These are phyloP conservation scores for Clarireedia paspali DNA, from an alignment of 2,329 filamentous ascomycete species.

Conservation along the genomic window DNA sequence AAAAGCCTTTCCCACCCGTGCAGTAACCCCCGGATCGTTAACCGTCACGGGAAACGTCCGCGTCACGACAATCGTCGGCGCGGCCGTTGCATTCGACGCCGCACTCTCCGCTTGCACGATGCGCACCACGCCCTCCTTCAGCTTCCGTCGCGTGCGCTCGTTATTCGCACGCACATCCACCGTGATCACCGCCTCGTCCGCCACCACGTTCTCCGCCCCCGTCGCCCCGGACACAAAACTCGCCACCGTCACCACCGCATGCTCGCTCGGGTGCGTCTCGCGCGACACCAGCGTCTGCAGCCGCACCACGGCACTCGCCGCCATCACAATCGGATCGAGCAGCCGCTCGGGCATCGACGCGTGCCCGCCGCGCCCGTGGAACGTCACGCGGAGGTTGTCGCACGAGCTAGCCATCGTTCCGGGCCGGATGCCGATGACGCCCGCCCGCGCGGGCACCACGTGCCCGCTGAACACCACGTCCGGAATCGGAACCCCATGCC, in stretches of 20 bases:
- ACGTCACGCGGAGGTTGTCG: slow-evolving; percentile 30
- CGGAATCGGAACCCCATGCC: slow-evolving; percentile 40
- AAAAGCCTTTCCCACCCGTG: background rate
- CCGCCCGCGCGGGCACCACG: slow-evolving; percentile 35
- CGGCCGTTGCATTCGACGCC: background rate
- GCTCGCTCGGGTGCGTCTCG: slow-evolving; percentile 32
- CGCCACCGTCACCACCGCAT: slow-evolving; percentile 37
- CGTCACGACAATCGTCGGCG: slow-evolving; percentile 3
- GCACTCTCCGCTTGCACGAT: slow-evolving; percentile 39
- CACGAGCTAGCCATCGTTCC: slow-evolving; percentile 30
- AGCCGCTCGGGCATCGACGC: slow-evolving; percentile 33
- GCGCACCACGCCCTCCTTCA: slow-evolving; percentile 30
- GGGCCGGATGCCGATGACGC: slow-evolving; percentile 26
- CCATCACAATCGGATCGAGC: slow-evolving; percentile 39
- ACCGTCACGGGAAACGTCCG: slow-evolving; percentile 8
- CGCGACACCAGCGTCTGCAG: slow-evolving; percentile 34
- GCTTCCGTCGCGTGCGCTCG: slow-evolving; percentile 25
- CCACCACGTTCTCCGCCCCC: slow-evolving; percentile 35
- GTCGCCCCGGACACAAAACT: slow-evolving; percentile 35
- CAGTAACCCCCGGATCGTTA: slow-evolving; percentile 11
- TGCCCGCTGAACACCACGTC: slow-evolving; percentile 47
- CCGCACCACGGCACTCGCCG: slow-evolving; percentile 32
- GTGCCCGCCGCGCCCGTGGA: slow-evolving; percentile 37
- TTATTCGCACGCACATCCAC: slow-evolving; percentile 34
- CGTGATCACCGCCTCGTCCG: slow-evolving; percentile 32